These are phyloP conservation scores for Mortierella sp. DNA, from an alignment of 371 early-diverging fungal species.

Conservation along the genomic window DNA sequence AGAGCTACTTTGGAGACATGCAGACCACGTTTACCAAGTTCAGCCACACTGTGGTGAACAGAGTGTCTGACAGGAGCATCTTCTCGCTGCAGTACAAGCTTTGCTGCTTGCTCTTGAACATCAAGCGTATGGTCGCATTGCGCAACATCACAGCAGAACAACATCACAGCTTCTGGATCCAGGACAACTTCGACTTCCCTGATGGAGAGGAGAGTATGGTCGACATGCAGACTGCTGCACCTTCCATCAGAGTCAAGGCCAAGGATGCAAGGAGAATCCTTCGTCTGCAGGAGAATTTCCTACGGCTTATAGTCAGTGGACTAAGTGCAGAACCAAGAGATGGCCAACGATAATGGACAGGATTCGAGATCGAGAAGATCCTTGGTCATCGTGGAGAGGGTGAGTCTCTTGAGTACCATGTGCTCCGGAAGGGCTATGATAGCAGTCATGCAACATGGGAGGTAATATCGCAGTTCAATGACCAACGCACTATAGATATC, in stretches of 20 bases:
- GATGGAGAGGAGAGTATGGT: constrained; percentile 9
- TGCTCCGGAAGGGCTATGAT: constrained; percentile 17
- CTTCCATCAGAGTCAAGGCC: constrained; percentile 7
- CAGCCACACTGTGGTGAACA: constrained; percentile 13
- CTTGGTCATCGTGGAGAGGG: constrained; percentile 17
- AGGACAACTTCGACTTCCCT: constrained; percentile 21
- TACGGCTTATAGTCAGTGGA: constrained; percentile 9
- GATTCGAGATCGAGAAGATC: constrained; percentile 9
- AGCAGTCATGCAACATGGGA: constrained; percentile 2
- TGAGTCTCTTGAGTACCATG: constrained; percentile 8
- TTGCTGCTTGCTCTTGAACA: constrained; percentile 17
- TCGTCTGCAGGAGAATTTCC: constrained; percentile 9
- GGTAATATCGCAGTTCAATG: not conserved
- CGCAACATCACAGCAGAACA: not conserved
- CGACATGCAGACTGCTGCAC: not conserved
- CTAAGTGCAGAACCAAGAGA: constrained; percentile 4
- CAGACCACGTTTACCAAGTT: constrained; percentile 21
- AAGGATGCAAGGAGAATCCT: constrained; percentile 15
- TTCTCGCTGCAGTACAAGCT: constrained; percentile 26
- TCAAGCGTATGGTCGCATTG: constrained; percentile 21
- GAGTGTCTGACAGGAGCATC: constrained; percentile 16
- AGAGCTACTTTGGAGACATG: constrained; percentile 27
- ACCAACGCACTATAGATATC: no score
- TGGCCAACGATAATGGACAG: constrained; percentile 1
- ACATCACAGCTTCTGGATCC: constrained; percentile 21